These are phyloP conservation scores for Collybia sordida DNA, from an alignment of 768 basidiomycete genomes.

Conservation along the genomic window DNA sequence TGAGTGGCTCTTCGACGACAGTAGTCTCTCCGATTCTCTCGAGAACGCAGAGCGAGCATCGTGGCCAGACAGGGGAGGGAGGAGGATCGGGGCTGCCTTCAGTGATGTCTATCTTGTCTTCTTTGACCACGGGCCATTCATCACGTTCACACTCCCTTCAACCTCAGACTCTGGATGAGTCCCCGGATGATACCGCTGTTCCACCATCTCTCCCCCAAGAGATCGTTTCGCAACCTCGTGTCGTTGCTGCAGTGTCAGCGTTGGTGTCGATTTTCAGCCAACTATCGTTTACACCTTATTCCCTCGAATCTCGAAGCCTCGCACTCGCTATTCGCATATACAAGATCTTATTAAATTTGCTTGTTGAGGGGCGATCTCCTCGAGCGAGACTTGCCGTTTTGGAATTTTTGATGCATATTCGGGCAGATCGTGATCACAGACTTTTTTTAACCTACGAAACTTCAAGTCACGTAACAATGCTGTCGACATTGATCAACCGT, in stretches of 20 bases:
- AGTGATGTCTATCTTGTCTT: constrained; percentile 64
- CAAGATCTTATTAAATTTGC: constrained; percentile 46
- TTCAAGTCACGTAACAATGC: constrained; percentile 53
- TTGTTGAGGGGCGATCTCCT: constrained; percentile 45
- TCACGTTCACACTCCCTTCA: constrained; percentile 62
- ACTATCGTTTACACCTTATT: constrained; percentile 66
- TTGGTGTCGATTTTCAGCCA: constrained; percentile 69
- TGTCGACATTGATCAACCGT: constrained; percentile 68
- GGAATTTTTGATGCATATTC: constrained; percentile 85
- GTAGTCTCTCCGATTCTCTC: constrained; percentile 54
- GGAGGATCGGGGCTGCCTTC: constrained; percentile 47
- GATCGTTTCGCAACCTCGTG: constrained; percentile 36
- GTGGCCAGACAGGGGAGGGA: constrained; percentile 35
- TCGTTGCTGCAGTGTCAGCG: constrained; percentile 61
- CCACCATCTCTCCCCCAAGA: constrained; percentile 11
- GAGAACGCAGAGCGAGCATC: constrained; percentile 57
- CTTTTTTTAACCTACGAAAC: constrained; percentile 70
- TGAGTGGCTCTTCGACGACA: constrained; percentile 26
- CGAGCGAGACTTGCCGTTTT: constrained; percentile 70
- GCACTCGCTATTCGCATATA: constrained; percentile 57
- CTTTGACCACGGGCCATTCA: constrained; percentile 49
- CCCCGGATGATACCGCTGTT: constrained; percentile 21
- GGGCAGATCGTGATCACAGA: constrained; percentile 88
- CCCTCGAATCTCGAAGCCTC: constrained; percentile 45
- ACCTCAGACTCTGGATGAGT: constrained; percentile 37